Percentiles rank a stretch among this genome's conserved stretches.
Evolutionary conservation across 2,329 filamentous ascomycete genomes (phyloP).

Genomic region (Huntiella moniliformis): DNA sequence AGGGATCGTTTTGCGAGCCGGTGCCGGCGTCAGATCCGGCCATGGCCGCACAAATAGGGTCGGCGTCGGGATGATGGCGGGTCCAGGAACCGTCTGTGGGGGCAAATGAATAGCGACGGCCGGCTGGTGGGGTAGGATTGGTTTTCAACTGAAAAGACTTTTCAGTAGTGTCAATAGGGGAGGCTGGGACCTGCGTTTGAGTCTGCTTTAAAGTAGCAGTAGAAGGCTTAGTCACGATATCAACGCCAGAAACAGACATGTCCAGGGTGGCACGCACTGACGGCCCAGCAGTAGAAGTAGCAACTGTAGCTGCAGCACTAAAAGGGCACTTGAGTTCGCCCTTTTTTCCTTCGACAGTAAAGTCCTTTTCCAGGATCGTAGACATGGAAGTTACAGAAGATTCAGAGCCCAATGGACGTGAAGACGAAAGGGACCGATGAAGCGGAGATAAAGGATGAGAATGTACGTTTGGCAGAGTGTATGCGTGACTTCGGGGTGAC

Average conservation of each 20-base stretch:
- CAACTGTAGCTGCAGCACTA: constrained; percentile 19
- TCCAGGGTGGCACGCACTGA: not conserved
- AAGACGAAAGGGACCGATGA: constrained; percentile 15
- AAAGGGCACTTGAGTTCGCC: constrained; percentile 72
- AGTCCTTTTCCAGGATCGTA: constrained; percentile 66
- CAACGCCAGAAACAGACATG: constrained; percentile 8
- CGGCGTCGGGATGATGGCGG: constrained; percentile 19
- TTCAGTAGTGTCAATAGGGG: not conserved
- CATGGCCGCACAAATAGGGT: constrained; percentile 48
- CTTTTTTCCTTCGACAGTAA: constrained; percentile 68
- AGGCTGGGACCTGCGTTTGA: not conserved
- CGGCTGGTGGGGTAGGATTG: constrained; percentile 14
- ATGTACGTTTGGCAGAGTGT: constrained; percentile 1
- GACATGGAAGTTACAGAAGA: constrained; percentile 35
- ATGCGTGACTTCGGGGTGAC: constrained; percentile 1
- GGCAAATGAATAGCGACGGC: constrained; percentile 20
- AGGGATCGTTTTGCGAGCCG: constrained; percentile 31
- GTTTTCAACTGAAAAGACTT: not conserved
- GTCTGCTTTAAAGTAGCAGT: not conserved
- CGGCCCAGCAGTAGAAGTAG: not conserved
- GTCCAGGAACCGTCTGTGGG: constrained; percentile 23
- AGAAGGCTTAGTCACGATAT: not conserved
- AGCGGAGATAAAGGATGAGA: not conserved
- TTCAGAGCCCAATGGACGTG: constrained; percentile 21
- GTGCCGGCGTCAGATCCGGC: constrained; percentile 35